Conservation (phyloP, 1,284 basidiomycete genomes). For the Anthracocystis walkeri region DNA sequence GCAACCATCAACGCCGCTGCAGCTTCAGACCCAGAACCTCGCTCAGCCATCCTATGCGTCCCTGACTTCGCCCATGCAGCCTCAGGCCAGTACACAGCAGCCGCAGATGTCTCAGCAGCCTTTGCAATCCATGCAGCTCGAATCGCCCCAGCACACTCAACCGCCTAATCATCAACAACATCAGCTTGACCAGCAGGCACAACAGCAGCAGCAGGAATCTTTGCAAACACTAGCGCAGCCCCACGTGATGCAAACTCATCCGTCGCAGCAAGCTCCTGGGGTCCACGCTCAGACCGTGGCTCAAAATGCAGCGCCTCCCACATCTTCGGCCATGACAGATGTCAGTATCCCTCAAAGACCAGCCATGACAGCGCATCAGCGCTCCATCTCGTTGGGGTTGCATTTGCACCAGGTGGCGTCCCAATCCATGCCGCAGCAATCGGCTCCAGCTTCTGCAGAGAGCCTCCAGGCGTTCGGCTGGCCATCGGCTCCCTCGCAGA, state of each 20-base stretch:
- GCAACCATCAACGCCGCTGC: slow-evolving; percentile 21
- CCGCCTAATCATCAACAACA: slow-evolving; percentile 17
- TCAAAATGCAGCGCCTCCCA: slow-evolving; percentile 7
- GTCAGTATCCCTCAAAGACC: slow-evolving; percentile 25
- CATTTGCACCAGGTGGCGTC: slow-evolving; percentile 42
- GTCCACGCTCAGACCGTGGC: slow-evolving; percentile 22
- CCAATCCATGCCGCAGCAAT: slow-evolving; percentile 35
- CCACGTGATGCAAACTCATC: slow-evolving; percentile 37
- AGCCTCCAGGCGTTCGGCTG: slow-evolving; percentile 37
- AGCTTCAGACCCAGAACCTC: slow-evolving; percentile 20
- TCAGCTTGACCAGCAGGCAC: slow-evolving; percentile 7
- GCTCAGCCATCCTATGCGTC: slow-evolving; percentile 25
- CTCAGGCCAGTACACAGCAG: slow-evolving; percentile 26
- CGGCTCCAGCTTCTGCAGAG: slow-evolving; percentile 33
- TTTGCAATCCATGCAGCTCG: slow-evolving; percentile 28
- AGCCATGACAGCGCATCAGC: slow-evolving; percentile 37
- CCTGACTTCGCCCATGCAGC: slow-evolving; percentile 34
- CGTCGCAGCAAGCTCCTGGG: slow-evolving; percentile 24
- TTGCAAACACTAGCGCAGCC: slow-evolving; percentile 5
- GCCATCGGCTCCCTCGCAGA: slow-evolving; percentile 38
- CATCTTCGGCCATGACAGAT: slow-evolving; percentile 12
- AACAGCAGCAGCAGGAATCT: slow-evolving; percentile 19
- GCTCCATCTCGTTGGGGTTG: slow-evolving; percentile 41
- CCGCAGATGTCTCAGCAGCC: slow-evolving; percentile 22
- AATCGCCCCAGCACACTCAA: slow-evolving; percentile 20